Base-by-base conservation (phyloP, 2,329 filamentous ascomycete species). In the Fusarium continuum region DNA sequence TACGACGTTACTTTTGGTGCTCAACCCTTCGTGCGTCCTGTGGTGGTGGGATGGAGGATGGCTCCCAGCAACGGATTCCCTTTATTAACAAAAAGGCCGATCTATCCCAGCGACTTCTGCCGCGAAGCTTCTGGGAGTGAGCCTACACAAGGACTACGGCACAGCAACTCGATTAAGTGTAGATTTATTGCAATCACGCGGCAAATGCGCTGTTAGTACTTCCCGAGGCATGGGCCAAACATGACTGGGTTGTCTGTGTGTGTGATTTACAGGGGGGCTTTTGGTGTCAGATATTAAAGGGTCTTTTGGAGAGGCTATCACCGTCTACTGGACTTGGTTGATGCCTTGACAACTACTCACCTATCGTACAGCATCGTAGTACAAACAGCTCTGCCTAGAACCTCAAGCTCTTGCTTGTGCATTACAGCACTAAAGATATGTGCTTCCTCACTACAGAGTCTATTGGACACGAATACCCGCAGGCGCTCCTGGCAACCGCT, bases 11-110 rank as follows among this genome's bases (percentile, higher is more conserved):
- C 61, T 48, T 49, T 47, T 52, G 45, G 36, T 61, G 32, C 57
- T 60, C 60, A 51, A 64, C 63, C 63, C 64, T 66, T 66, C 50
- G 54, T 66, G 63, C 59, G 49, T 67, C 50, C 67, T 47, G 63
- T 65, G 52, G 53, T 70, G 67, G 65, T 67, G 65, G 63, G 54
- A 56, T 65, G 53, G 57, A 52, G 53, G 43, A 45, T 36, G 25
- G 38, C 28, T 39, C 26, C 16, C 32, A 22, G 34, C 29, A 26
- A 44, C 22, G 28, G 35, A 31, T 44, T 28, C 57, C 40, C 46
- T 41, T 35, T 26, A 39, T 53, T 44, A 20, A 38, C 41, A 51
- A 43, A 55, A 35, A 46, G 36, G 17, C 58, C 35, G 31, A 29
- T 35, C 28, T 34, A 48, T 44, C 48, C 49, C 14, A 48, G 50